Conservation (phyloP, 257 asterid species). For the Catharanthus roseus region DNA sequence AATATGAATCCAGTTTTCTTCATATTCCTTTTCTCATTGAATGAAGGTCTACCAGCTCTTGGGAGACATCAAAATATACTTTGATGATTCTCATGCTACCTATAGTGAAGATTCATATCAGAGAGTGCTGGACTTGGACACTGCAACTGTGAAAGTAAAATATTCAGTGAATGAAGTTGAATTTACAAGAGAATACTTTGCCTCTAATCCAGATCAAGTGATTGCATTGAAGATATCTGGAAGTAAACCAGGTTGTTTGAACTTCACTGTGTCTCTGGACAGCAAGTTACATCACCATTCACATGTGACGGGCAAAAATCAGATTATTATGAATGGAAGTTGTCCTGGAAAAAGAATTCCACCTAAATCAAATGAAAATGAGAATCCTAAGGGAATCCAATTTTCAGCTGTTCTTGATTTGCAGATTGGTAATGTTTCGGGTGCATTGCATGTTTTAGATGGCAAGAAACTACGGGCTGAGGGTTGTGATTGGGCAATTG, state of each 20-base stretch:
- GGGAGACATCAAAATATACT: conserved; percentile 71
- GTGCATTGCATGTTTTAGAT: conserved; percentile 35
- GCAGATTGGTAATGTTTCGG: conserved; percentile 39
- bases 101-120: conserved; percentile 42
- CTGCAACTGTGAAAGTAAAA: conserved; percentile 60
- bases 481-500: conserved; percentile 61
- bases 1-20: background rate
- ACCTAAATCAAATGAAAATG: background rate
- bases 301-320: conserved; percentile 37
- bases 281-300: conserved; percentile 58
- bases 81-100: conserved; percentile 41
- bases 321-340: conserved; percentile 55
- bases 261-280: conserved; percentile 48
- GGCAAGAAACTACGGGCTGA: conserved; percentile 43
- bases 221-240: conserved; percentile 51
- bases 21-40: conserved; percentile 3
- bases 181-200: conserved; percentile 52
- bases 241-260: conserved; percentile 41
- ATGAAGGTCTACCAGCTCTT: conserved; percentile 71
- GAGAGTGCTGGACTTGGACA: conserved; percentile 71
- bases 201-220: conserved; percentile 65
- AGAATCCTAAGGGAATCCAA: conserved; percentile 45
- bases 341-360: conserved; percentile 35
- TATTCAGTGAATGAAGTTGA: conserved; percentile 40
- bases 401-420: conserved; percentile 65